Evolutionary conservation across 2,329 filamentous ascomycete species (phyloP).

Genomic region (Claviceps sp.): DNA sequence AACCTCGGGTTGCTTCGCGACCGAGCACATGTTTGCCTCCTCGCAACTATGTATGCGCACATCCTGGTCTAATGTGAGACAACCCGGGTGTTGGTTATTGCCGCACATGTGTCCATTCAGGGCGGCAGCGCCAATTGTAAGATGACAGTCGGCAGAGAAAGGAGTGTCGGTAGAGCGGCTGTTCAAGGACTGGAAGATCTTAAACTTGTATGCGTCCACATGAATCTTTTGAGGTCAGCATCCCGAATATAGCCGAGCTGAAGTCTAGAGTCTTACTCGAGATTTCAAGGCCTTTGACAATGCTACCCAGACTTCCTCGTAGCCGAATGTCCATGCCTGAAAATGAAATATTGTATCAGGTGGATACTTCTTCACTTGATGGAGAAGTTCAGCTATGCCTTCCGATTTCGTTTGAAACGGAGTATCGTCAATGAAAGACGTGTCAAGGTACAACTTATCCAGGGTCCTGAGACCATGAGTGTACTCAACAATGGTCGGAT

Average conservation of each 20-base stretch:
- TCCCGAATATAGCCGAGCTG: not conserved
- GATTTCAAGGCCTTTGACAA: slow-evolving; percentile 57
- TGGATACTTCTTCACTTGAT: slow-evolving; percentile 55
- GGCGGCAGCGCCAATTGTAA: slow-evolving; percentile 47
- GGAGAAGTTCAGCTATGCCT: slow-evolving; percentile 60
- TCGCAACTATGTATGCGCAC: slow-evolving; percentile 79
- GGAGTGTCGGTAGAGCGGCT: slow-evolving; percentile 26
- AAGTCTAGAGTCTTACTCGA: slow-evolving; percentile 28
- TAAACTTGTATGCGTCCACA: slow-evolving; percentile 66
- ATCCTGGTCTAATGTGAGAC: slow-evolving; percentile 49
- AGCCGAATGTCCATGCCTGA: slow-evolving; percentile 77
- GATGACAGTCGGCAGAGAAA: slow-evolving; percentile 26
- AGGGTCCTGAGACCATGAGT: slow-evolving; percentile 50
- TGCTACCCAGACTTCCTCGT: slow-evolving; percentile 84
- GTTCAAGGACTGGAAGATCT: slow-evolving; percentile 54
- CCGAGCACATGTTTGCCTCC: slow-evolving; percentile 48
- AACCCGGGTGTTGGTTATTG: slow-evolving; percentile 56
- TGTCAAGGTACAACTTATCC: slow-evolving; percentile 81
- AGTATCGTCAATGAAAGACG: slow-evolving; percentile 48
- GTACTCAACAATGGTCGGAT: slow-evolving; percentile 65
- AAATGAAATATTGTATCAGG: slow-evolving; percentile 68
- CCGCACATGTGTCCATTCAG: slow-evolving; percentile 64
- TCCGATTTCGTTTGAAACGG: slow-evolving; percentile 52
- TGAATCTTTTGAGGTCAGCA: slow-evolving; percentile 45
- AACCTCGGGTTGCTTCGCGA: slow-evolving; percentile 33